A percentile compares a stretch with the other conserved stretches of the same genome.
phyloP scores from a whole-genome alignment of 2,329 filamentous ascomycete genomes.

The Ustulina deusta region DNA sequence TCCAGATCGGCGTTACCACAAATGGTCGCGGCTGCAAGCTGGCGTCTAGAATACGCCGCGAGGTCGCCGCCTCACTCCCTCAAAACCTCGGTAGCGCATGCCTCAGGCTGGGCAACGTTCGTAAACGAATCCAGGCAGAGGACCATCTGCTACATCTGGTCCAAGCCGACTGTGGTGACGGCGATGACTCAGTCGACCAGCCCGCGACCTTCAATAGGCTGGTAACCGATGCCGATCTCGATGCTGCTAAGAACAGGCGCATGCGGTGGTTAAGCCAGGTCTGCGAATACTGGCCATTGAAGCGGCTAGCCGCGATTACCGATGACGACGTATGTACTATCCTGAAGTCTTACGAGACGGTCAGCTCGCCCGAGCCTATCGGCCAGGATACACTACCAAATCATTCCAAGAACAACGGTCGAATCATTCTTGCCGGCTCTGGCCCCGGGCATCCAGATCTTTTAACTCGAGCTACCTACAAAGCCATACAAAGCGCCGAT shows the following conservation, averaged over 20 bases:
- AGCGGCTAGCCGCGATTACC: constrained; percentile 80
- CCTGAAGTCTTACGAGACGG: constrained; percentile 74
- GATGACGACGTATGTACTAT: constrained; percentile 83
- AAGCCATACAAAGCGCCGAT: constrained; percentile 79
- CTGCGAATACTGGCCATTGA: constrained; percentile 98
- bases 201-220: constrained; percentile 86
- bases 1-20: constrained; percentile 95
- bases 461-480: constrained; percentile 83
- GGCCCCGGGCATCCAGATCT: constrained; percentile 94
- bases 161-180: constrained; percentile 54
- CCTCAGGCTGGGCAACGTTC: constrained; percentile 78
- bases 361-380: constrained; percentile 35
- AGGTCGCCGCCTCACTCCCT: constrained; percentile 85
- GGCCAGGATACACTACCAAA: constrained; percentile 36
- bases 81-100: constrained; percentile 80
- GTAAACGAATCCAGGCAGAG: constrained; percentile 79
- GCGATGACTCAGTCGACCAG: constrained; percentile 77
- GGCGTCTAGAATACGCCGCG: constrained; percentile 86
- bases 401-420: constrained; percentile 60
- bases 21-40: constrained; percentile 96
- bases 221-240: constrained; percentile 77
- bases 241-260: constrained; percentile 80
- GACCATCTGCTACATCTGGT: constrained; percentile 63
- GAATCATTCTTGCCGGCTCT: constrained; percentile 88
- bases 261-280: constrained; percentile 96